Evolutionary conservation across 2,329 filamentous ascomycete species (phyloP), one percentile per base, ranked within the genome.

Genomic region (Grosmannia huntii): DNA sequence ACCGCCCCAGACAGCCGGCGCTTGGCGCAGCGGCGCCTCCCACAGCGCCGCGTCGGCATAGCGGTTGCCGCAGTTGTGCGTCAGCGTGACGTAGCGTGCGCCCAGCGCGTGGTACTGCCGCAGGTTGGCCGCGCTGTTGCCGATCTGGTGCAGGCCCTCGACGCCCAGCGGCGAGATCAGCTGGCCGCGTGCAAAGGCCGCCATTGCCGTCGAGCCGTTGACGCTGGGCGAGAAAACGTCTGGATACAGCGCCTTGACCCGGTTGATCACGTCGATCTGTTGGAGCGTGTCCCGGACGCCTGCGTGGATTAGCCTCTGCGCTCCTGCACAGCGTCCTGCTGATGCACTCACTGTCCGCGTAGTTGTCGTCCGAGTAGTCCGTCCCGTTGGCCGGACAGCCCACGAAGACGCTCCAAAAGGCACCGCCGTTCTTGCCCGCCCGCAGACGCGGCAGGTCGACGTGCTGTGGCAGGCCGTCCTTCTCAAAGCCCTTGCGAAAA

Each of bases 121-220:
- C 11, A 97, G 75, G 57, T 84, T 90, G 48, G 86, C 79, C 27
- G 85, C 76, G 1, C 84, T 88, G 72, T 96, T 96, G 60, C 90
- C 91, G 64, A 97, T 95, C 66, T 96, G 92, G 68, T 97, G 92
- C 9, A 96, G 79, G 4, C 92, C 92, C 72, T 96, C 90, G 56
- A 95, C 83, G 3, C 86, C 89, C 4, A 92, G 73, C 0, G 89
- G 87, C 1, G 87, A 91, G 66, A 94, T 87, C 55, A 95, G 75
- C 64, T 81, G 81, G 62, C 79, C 79, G 28, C 76, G 64, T 7
- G 31, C 52, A 69, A 88, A 88, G 28, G 83, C 82, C 2, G 76
- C 68, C 44, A 84, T 67, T 4, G 87, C 88, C 33, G 80, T 78
- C 53, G 75, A 76, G 63, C 82, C 82, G 65, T 84, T 80, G 0